Base-by-base conservation (phyloP, 352 stramenopile species). In the Phytophthora quininea region DNA sequence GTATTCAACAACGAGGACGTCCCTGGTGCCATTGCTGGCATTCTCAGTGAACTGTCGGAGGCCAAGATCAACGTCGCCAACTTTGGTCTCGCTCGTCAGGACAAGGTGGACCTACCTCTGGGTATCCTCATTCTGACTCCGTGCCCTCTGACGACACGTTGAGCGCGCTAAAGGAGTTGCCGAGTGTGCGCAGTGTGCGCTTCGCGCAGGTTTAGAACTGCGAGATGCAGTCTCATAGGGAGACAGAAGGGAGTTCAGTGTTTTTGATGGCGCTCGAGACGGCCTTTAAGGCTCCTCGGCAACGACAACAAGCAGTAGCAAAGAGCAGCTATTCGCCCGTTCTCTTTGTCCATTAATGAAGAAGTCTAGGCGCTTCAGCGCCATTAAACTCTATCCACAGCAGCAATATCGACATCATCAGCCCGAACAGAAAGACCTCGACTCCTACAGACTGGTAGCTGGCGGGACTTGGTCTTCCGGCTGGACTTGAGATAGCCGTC, bases 11-110 rank as follows among this genome's bases (percentile, higher is more conserved):
- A 95, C 71, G 69, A 93, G 52, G 87, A 95, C 69, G 80, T 81
- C 30, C 87, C 87, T 6, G 87, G 87, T 55, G 87, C 86, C 19
- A 93, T 95, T 67, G 84, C 82, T 3, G 80, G 79, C 11, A 88
- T 95, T 27, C 70, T 95, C 15, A 80, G 84, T 45, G 80, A 91
- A 53, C 73, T 95, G 35, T 72, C 79, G 38, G 62, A 82, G 38
- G 77, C 84, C 38, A 74, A 92, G 57, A 91, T 95, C 79, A 95
- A 95, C 69, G 92, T 95, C 54, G 87, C 87, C 50, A 91, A 91
- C 76, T 89, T 95, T 47, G 87, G 87, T 14, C 76, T 95, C n/a
- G 84, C 84, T 33, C 83, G 87, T 45, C 85, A 92, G 47, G 74
- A 56, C 10, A 86, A 84, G 58, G 50, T 86, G 48, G 61, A 82